Percentiles rank a stretch among this genome's conserved stretches.
Evolutionary conservation across 2,329 filamentous ascomycete species (phyloP).

Genomic region (Fonsecaea nubica): DNA sequence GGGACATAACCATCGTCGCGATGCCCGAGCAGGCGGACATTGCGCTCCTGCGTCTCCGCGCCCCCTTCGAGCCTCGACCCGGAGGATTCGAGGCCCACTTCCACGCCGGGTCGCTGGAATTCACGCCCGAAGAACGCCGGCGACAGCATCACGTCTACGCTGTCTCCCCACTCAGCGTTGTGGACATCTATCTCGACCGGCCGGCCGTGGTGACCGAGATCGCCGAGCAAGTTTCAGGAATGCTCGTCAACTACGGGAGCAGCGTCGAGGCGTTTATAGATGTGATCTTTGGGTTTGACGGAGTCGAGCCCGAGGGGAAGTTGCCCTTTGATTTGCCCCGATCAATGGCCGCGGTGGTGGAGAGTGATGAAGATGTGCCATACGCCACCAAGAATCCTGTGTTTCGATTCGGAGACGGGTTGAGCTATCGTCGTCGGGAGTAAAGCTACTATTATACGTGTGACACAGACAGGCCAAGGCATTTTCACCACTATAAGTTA

Average conservation of each 20-base stretch:
- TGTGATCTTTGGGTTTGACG: constrained; percentile 45
- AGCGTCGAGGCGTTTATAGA: constrained; percentile 51
- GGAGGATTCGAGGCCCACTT: constrained; percentile 32
- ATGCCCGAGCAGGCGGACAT: constrained; percentile 22
- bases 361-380: constrained; percentile 18
- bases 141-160: constrained; percentile 4
- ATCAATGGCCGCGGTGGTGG: constrained; percentile 53
- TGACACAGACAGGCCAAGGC: no score
- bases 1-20: constrained; percentile 8
- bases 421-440: not conserved
- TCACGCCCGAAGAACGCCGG: not conserved
- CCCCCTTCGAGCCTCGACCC: constrained; percentile 25
- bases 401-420: constrained; percentile 26
- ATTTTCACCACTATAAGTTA: no score
- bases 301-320: constrained; percentile 49
- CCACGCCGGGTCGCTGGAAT: constrained; percentile 29
- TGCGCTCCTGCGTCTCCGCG: constrained; percentile 24
- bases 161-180: constrained; percentile 11
- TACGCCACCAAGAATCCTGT: constrained; percentile 24
- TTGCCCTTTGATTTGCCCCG: constrained; percentile 58
- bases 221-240: constrained; percentile 40
- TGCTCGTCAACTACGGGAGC: constrained; percentile 27
- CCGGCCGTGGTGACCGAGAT: constrained; percentile 52
- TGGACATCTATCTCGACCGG: constrained; percentile 30
- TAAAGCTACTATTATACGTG: no score